Conservation (phyloP, 768 basidiomycete species). For the Rhodotorula sphaerocarpa region DNA sequence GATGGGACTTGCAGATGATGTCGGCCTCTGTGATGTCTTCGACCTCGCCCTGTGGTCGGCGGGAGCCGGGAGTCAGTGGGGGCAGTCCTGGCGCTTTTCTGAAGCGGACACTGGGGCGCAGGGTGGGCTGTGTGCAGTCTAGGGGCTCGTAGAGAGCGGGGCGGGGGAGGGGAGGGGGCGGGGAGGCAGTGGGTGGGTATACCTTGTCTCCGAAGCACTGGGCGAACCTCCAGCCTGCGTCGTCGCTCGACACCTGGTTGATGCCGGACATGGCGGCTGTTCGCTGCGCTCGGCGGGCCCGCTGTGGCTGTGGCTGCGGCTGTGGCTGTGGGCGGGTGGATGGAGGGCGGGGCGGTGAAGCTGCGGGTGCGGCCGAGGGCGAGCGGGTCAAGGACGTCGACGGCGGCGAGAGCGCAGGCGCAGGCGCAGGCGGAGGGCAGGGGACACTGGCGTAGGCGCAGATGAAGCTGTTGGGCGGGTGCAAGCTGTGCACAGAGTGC, state of each 20-base stretch:
- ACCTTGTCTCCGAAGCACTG: slow-evolving; percentile 99
- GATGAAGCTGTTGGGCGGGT: no score
- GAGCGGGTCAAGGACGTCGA: no score
- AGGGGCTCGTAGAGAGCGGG: no score
- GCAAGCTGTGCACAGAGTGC: no score
- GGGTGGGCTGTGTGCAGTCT: no score
- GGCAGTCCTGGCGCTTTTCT: no score
- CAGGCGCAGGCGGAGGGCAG: background rate
- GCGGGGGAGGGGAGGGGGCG: background rate
- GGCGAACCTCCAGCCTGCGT: slow-evolving; percentile 84
- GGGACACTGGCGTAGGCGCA: background rate
- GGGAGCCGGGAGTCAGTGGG: background rate
- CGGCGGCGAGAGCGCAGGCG: background rate
- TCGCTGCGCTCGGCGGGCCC: background rate
- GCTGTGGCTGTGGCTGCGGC: background rate
- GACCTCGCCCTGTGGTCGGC: slow-evolving; percentile 56
- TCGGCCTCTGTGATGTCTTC: slow-evolving; percentile 99
- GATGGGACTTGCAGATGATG: slow-evolving; percentile 57
- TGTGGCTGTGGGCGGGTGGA: background rate
- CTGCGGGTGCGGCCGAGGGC: background rate
- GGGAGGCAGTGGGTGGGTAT: slow-evolving; percentile 14
- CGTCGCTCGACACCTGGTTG: slow-evolving; percentile 25
- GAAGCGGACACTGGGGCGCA: no score
- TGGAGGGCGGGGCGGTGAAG: background rate
- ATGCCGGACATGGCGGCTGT: slow-evolving; percentile 1